phyloP scores from a whole-genome alignment of 2,329 filamentous ascomycete species.

The Thermoascus crustaceus region DNA sequence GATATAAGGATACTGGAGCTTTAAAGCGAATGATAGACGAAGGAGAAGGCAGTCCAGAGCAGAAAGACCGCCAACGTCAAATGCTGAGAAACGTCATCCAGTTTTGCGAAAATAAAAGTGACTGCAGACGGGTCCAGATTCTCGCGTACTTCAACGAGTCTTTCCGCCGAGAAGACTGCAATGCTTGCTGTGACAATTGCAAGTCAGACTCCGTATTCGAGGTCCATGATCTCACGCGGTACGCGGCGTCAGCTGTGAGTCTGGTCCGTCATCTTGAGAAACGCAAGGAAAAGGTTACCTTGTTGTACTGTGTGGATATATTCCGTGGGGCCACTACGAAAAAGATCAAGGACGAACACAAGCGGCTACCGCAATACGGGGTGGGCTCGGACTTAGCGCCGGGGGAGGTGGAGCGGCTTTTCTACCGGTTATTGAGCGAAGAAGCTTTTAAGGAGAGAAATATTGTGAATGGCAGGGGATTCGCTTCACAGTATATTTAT shows the following conservation, averaged over 20 bases:
- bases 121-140: conserved; percentile 81
- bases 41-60: conserved; percentile 65
- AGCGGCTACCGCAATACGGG: conserved; percentile 53
- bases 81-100: conserved; percentile 81
- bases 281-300: conserved; percentile 52
- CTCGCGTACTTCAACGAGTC: conserved; percentile 89
- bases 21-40: conserved; percentile 75
- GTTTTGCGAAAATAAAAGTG: conserved; percentile 81
- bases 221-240: conserved; percentile 65
- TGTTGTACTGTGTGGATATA: conserved; percentile 75
- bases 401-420: conserved; percentile 74
- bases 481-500: conserved; percentile 61
- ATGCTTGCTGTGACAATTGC: conserved; percentile 81
- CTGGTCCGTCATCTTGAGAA: conserved; percentile 52
- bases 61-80: conserved; percentile 72
- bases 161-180: conserved; percentile 65
- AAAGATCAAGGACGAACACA: conserved; percentile 48
- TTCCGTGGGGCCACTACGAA: conserved; percentile 63
- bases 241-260: conserved; percentile 62
- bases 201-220: conserved; percentile 63
- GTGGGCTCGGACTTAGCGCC: conserved; percentile 61
- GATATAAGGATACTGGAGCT: conserved; percentile 64
- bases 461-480: conserved; percentile 54
- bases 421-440: conserved; percentile 65
- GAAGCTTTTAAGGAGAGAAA: conserved; percentile 66